Conservation (phyloP, 176 grass and related monocot genomes). For the Pontederia paniculata region DNA sequence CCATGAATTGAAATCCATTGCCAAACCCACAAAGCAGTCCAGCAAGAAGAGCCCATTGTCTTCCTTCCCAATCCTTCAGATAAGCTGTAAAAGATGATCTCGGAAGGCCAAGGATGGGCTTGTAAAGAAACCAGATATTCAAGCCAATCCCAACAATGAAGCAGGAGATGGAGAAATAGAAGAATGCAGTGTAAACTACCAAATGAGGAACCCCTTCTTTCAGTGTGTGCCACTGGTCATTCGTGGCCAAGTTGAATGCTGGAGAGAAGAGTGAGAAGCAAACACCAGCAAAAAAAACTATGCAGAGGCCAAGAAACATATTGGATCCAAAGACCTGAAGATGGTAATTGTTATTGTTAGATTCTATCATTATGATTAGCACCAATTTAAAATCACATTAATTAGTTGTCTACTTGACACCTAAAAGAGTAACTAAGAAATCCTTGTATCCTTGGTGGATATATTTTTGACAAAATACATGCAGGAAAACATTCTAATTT, state of each 20-base stretch:
- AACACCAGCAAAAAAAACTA: conserved; percentile 75
- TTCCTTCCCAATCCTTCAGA: conserved; percentile 76
- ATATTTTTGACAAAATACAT: too few relatives aligned
- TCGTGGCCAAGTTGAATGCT: conserved; percentile 85
- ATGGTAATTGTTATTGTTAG: neutral
- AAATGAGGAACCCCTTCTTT: conserved; percentile 61
- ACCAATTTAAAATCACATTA: too few relatives aligned
- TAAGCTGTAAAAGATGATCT: conserved; percentile 78
- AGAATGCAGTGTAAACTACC: conserved; percentile 94
- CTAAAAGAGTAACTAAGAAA: too few relatives aligned
- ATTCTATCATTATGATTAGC: too few relatives aligned
- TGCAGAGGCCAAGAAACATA: conserved; percentile 57
- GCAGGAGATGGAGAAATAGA: conserved; percentile 94
- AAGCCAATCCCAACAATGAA: conserved; percentile 58
- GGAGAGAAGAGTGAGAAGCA: conserved; percentile 98
- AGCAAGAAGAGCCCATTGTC: conserved; percentile 82
- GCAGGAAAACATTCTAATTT: neutral
- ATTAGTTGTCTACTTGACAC: too few relatives aligned
- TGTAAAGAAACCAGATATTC: conserved; percentile 86
- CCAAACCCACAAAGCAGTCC: conserved; percentile 78
- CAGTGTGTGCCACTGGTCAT: conserved; percentile 82
- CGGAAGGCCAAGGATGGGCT: conserved; percentile 56
- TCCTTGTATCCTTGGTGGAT: too few relatives aligned
- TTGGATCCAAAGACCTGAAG: conserved; percentile 36
- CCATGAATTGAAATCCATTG: conserved; percentile 98